Evolutionary conservation across 2,329 filamentous ascomycete genomes (phyloP), one percentile per base, ranked within the genome.

Genomic region (Sclerotinia minor): DNA sequence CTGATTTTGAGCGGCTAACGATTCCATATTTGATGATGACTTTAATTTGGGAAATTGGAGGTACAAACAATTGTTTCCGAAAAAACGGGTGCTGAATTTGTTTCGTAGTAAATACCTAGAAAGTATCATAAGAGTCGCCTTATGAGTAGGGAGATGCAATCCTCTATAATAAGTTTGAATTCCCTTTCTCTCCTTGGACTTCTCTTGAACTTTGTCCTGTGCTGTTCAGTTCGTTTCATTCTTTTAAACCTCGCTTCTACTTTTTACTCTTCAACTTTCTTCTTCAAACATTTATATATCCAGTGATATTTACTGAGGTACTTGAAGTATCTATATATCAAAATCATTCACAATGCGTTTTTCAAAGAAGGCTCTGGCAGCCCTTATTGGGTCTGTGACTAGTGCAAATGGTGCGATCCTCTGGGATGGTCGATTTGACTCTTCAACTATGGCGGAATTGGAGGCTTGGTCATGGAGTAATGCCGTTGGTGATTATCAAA

Each of bases 401-500:
- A 83, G 82, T 64, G 72, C 69, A n/a, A 68, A 75, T 73, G 82
- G 81, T 64, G 83, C 81, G 0, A 80, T 87, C 55, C 77, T 87
- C 9, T 90, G 87, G 87, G 87, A 89, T 76, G 87, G 87, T 38
- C 84, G 87, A 61, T 87, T 89, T 81, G 89, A 89, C 77, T 83
- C 86, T 67, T 79, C 87, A 71, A 78, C 79, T 21, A 80, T 83
- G 11, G 73, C 80, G 2, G 86, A 89, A 76, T 81, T 89, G 41
- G 80, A 82, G 73, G 82, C 83, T 52, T 89, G 88, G 88, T 87
- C 84, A 5, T 91, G 85, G 84, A 82, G 82, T n/a, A 89, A 87
- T 77, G 84, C 89, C 78, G 85, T 89, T 73, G 87, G 87, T 0
- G 84, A 87, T 0, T 92, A 90, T 79, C 89, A 92, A 78, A 92